phyloP scores from a whole-genome alignment of 148 eudicot species.

The Oxyria digyna region DNA sequence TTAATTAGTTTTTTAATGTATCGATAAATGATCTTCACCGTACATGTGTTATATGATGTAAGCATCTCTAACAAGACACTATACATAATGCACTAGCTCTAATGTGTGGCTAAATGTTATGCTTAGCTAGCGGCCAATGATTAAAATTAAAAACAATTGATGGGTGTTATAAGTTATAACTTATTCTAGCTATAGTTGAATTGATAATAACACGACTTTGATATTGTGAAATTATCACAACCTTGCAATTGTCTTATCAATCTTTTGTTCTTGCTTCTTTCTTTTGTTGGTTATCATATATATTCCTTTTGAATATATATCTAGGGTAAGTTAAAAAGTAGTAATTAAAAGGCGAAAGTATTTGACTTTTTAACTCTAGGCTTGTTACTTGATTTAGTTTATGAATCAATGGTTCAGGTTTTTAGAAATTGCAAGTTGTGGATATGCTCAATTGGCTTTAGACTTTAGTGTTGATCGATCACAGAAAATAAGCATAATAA shows the following conservation, averaged over 20 bases:
- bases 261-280: background rate
- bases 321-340: background rate
- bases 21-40: constrained; percentile 29
- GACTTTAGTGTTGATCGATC: background rate
- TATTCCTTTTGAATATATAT: background rate
- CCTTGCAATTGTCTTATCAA: background rate
- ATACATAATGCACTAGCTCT: background rate
- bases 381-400: background rate
- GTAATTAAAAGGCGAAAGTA: background rate
- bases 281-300: background rate
- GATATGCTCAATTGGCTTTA: background rate
- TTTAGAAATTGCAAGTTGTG: background rate
- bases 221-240: background rate
- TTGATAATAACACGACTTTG: background rate
- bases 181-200: background rate
- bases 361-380: background rate
- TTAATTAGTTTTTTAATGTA: background rate
- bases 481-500: constrained; percentile 10
- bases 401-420: background rate
- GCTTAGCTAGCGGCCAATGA: no score
- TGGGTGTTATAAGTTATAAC: background rate
- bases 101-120: background rate
- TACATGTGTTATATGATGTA: constrained; percentile 53
- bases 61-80: constrained; percentile 28
- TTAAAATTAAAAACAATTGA: background rate